Conservation (phyloP, 306 rosid species). For the Datisca glomerata region DNA sequence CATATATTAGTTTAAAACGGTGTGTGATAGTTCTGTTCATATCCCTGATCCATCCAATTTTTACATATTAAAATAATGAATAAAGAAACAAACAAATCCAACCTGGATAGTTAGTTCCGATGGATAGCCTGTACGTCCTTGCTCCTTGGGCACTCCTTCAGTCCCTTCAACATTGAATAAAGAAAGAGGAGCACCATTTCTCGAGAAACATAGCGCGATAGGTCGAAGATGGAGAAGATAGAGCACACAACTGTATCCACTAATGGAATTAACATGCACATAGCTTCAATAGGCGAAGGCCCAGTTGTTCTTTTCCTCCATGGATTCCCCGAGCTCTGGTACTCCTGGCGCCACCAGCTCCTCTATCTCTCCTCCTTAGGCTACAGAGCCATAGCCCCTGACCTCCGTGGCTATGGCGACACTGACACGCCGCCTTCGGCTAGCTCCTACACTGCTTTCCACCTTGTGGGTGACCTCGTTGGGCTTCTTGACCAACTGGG, state of each 20-base stretch:
- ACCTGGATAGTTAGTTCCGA: too few relatives aligned
- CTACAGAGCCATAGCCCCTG: slow-evolving; percentile 13
- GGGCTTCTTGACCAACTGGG: slow-evolving; percentile 10
- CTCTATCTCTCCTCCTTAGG: slow-evolving; percentile 8
- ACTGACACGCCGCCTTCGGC: background rate
- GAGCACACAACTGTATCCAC: background rate
- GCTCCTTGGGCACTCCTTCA: too few relatives aligned
- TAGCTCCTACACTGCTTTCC: slow-evolving; percentile 1
- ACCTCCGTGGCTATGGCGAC: slow-evolving; percentile 12
- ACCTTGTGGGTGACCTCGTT: slow-evolving; percentile 13
- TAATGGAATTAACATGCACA: slow-evolving; percentile 8
- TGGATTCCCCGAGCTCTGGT: slow-evolving; percentile 16
- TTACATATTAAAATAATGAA: too few relatives aligned
- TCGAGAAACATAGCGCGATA: too few relatives aligned
- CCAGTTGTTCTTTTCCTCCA: slow-evolving; percentile 9
- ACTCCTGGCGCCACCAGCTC: slow-evolving; percentile 17
- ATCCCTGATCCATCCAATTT: too few relatives aligned
- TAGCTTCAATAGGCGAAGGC: slow-evolving; percentile 7
- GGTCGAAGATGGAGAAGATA: slow-evolving; percentile 6
- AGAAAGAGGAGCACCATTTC: too few relatives aligned
- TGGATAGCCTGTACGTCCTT: too few relatives aligned
- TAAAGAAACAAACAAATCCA: too few relatives aligned
- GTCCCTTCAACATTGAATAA: too few relatives aligned
- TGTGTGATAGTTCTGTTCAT: too few relatives aligned
- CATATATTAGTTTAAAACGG: too few relatives aligned